phyloP scores from a whole-genome alignment of 768 basidiomycete species.

The Tricholoma sp. region DNA sequence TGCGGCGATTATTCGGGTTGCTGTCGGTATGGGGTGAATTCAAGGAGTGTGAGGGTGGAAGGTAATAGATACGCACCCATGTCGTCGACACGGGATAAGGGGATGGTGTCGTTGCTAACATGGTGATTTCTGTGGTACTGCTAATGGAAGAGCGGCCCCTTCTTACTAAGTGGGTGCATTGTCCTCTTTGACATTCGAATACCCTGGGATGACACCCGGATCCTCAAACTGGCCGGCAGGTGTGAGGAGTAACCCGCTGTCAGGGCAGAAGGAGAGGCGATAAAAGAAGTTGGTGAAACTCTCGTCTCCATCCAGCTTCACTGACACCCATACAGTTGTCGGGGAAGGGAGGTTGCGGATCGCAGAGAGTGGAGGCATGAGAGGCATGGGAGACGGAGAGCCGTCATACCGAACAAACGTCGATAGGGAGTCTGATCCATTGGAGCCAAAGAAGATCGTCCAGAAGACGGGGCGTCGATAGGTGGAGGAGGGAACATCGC shows the following conservation, averaged over 20 bases:
- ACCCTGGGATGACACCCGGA: conserved; percentile 50
- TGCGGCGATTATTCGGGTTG: conserved; percentile 66
- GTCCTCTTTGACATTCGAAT: conserved; percentile 20
- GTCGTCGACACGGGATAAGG: conserved; percentile 62
- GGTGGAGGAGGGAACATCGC: conserved; percentile 66
- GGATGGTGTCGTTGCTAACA: too few relatives aligned
- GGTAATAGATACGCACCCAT: conserved; percentile 47
- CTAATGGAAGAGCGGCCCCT: conserved; percentile 42
- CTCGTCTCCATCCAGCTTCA: conserved; percentile 93
- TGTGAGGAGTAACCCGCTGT: conserved; percentile 89
- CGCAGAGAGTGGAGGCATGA: conserved; percentile 90
- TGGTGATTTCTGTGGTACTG: conserved; percentile 27
- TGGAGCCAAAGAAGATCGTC: conserved; percentile 74
- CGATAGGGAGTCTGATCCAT: conserved; percentile 72
- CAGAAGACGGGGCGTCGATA: conserved; percentile 49
- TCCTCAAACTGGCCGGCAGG: conserved; percentile 98
- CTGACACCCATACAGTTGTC: conserved; percentile 49
- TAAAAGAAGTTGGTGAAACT: conserved; percentile 95
- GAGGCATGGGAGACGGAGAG: conserved; percentile 87
- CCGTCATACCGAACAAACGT: conserved; percentile 64
- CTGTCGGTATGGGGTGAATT: conserved; percentile 25
- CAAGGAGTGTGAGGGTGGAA: conserved; percentile 14
- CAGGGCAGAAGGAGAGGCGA: conserved; percentile 89
- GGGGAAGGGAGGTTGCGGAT: conserved; percentile 63
- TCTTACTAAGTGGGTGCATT: conserved; percentile 47